Conservation (phyloP, 1,139 yeast genomes). For the Pichia sp. region DNA sequence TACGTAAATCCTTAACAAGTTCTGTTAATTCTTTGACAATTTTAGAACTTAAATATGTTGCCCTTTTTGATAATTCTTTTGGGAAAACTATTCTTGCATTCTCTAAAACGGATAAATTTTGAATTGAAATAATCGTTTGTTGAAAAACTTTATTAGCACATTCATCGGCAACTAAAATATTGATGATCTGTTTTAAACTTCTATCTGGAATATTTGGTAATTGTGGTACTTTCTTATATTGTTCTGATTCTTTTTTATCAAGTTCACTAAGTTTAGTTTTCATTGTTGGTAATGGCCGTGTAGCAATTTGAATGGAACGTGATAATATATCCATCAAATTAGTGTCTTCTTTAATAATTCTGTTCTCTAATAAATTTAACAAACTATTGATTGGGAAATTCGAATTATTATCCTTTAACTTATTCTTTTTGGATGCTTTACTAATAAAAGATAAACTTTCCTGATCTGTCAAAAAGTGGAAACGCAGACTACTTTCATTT, state of each 20-base stretch:
- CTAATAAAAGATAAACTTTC: conserved; percentile 52
- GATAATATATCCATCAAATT: conserved; percentile 73
- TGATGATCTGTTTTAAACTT: conserved; percentile 57
- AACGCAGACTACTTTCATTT: conserved; percentile 61
- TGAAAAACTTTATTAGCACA: conserved; percentile 84
- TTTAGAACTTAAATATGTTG: conserved; percentile 52
- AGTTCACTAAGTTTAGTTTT: conserved; percentile 28
- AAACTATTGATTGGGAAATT: conserved; percentile 68
- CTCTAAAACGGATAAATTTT: conserved; percentile 58
- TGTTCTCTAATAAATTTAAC: conserved; percentile 55
- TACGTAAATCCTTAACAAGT: conserved; percentile 41
- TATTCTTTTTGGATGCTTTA: conserved; percentile 35
- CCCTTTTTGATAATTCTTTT: conserved; percentile 59
- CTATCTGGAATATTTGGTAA: conserved; percentile 63
- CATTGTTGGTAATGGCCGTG: conserved; percentile 59
- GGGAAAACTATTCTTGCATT: conserved; percentile 65
- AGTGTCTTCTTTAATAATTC: conserved; percentile 62
- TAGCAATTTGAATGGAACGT: conserved; percentile 66
- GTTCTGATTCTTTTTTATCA: conserved; percentile 16
- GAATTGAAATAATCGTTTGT: conserved; percentile 78
- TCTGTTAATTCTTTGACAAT: conserved; percentile 52
- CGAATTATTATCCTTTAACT: conserved; percentile 37
- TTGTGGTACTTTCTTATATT: conserved; percentile 24
- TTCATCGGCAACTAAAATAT: conserved; percentile 74
- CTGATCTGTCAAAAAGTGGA: conserved; percentile 76